A percentile compares a stretch with the other conserved stretches of the same genome.
These are phyloP conservation scores for Linaria vulgaris DNA, from an alignment of 257 asterid species.

Conservation along the genomic window DNA sequence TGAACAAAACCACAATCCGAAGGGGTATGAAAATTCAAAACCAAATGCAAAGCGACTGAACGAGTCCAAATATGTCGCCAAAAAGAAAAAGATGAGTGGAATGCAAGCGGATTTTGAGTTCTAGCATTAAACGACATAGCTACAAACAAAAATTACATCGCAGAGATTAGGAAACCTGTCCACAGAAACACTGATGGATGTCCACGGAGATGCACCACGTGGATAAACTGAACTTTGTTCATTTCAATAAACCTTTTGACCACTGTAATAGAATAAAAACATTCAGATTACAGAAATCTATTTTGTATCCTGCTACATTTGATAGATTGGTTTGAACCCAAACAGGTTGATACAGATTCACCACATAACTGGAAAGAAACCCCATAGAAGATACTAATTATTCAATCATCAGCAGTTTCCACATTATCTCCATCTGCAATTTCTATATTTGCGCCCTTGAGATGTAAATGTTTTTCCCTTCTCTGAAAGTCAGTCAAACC, in stretches of 20 bases:
- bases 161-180: too few relatives aligned
- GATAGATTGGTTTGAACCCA: slow-evolving; percentile 10
- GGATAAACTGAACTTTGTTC: too few relatives aligned
- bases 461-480: slow-evolving; percentile 94
- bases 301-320: slow-evolving; percentile 16
- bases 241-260: neutral
- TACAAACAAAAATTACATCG: too few relatives aligned
- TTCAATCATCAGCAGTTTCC: slow-evolving; percentile 37
- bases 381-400: slow-evolving; percentile 15
- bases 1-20: too few relatives aligned
- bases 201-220: too few relatives aligned
- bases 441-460: slow-evolving; percentile 76
- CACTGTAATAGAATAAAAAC: slow-evolving; percentile 1
- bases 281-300: slow-evolving; percentile 15
- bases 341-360: slow-evolving; percentile 18
- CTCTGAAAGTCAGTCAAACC: slow-evolving; percentile 93
- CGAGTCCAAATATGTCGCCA: too few relatives aligned
- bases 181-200: too few relatives aligned
- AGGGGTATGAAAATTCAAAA: too few relatives aligned
- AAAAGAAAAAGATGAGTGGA: too few relatives aligned
- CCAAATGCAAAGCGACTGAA: too few relatives aligned
- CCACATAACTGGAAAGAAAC: slow-evolving; percentile 17
- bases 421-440: slow-evolving; percentile 45
- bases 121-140: too few relatives aligned
- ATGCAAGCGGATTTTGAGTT: too few relatives aligned